Conservation (phyloP, 495 filamentous ascomycete species). For the Xylaria grammica region DNA sequence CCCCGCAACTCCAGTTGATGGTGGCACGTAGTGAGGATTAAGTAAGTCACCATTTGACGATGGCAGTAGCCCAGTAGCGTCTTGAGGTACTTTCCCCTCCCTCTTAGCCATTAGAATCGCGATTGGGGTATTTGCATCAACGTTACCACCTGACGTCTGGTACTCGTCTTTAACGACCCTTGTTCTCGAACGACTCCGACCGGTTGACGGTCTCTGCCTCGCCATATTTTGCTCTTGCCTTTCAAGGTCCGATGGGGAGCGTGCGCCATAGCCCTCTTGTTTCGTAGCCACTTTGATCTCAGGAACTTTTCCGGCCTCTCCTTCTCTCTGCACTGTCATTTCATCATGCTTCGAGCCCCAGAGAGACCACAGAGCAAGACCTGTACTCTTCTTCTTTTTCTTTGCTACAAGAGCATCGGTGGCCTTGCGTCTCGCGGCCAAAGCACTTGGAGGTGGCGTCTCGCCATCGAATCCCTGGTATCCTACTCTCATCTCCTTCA, state of each 20-base stretch:
- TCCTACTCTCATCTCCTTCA: slow-evolving; percentile 71
- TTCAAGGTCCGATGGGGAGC: slow-evolving; percentile 42
- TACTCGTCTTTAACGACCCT: slow-evolving; percentile 48
- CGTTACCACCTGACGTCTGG: slow-evolving; percentile 36
- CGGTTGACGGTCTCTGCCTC: slow-evolving; percentile 12
- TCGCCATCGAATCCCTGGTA: slow-evolving; percentile 76
- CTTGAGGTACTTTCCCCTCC: slow-evolving; percentile 29
- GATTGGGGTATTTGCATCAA: slow-evolving; percentile 41
- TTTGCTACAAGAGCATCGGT: slow-evolving; percentile 49
- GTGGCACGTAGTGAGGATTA: slow-evolving; percentile 30
- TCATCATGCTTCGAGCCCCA: slow-evolving; percentile 91
- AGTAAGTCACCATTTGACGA: slow-evolving; percentile 23
- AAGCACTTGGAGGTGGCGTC: slow-evolving; percentile 78
- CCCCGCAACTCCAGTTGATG: slow-evolving; percentile 45
- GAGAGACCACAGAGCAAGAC: slow-evolving; percentile 79
- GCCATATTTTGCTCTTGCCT: slow-evolving; percentile 33
- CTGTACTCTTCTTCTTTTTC: slow-evolving; percentile 68
- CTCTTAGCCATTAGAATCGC: slow-evolving; percentile 37
- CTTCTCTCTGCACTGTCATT: slow-evolving; percentile 63
- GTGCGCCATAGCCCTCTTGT: slow-evolving; percentile 45
- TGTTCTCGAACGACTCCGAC: slow-evolving; percentile 43
- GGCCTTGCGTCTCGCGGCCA: slow-evolving; percentile 70
- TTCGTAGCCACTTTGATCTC: slow-evolving; percentile 32
- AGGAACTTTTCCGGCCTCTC: slow-evolving; percentile 40
- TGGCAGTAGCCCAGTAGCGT: slow-evolving; percentile 10